Evolutionary conservation across 2,329 filamentous ascomycete species (phyloP), one percentile per base, ranked within the genome.

Genomic region (Cordyceps javanica): DNA sequence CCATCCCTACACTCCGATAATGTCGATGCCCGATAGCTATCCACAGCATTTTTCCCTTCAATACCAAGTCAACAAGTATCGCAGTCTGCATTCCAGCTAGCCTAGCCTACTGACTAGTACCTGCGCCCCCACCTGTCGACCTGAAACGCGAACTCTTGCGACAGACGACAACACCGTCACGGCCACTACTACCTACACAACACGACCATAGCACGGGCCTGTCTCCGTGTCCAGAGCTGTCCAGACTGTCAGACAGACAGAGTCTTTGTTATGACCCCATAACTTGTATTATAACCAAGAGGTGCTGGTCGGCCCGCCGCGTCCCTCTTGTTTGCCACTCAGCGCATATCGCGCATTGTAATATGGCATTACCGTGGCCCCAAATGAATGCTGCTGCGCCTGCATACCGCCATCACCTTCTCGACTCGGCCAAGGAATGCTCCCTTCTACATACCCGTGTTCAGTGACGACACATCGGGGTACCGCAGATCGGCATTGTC

Each of bases 401-500:
- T 16, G n/a, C n/a, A n/a, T n/a, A n/a, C 26, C 25, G 52, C 30
- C 26, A 34, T 21, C 38, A 23, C 23, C 34, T 28, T 11, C 19
- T 10, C n/a, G 39, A 25, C 38, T 38, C 52, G 41, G 6, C 32
- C 21, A 55, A 41, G 30, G 28, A 38, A 34, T 49, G 11, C 30
- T 14, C 19, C 42, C 6, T 42, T 1, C 19, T 48, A 45, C 6
- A 13, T 32, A 36, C 25, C 38, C 50, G 46, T 25, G 48, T 58
- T 61, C 44, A 80, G 61, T 13, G 70, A 70, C 7, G 76, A 70
- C 39, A 85, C 68, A 68, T 94, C 89, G 3, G 93, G 91, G 73
- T 97, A 97, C 68, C 94, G 80, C 64, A 97, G 75, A 74, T 97
- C 93, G 8, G 91, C 89, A 66, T 96, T 78, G 62, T 96, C 90